Evolutionary conservation across 164 flowering plant genomes (phyloP).

Genomic region (Paratinospora sagittata): DNA sequence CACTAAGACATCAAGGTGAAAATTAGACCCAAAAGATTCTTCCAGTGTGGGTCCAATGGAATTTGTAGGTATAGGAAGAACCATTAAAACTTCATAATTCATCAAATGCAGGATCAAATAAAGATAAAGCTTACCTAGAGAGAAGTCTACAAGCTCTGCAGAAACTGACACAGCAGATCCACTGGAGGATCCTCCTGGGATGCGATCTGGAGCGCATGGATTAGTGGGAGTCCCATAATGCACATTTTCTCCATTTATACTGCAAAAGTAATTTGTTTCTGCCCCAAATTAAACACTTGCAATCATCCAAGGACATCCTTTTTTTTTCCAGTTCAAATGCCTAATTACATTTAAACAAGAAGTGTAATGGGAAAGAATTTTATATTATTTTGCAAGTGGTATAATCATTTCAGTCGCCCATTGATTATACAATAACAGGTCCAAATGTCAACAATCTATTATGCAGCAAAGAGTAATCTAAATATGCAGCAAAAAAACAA

Average conservation of each 20-base stretch:
- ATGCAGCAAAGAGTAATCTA: background rate
- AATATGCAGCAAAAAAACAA: background rate
- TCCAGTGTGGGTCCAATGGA: no score
- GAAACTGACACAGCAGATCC: constrained; percentile 95
- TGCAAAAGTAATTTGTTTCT: constrained; percentile 21
- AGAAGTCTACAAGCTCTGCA: constrained; percentile 75
- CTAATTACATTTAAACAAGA: background rate
- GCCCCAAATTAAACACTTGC: background rate
- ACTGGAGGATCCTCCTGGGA: constrained; percentile 97
- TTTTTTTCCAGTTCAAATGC: no score
- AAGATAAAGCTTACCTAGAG: constrained; percentile 49
- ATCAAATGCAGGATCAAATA: background rate
- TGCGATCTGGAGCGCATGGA: constrained; percentile 68
- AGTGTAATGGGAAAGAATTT: background rate
- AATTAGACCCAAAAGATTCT: background rate
- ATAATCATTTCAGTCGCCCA: no score
- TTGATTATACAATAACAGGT: no score
- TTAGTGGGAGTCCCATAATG: constrained; percentile 92
- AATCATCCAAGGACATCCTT: background rate
- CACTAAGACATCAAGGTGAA: background rate
- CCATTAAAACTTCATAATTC: background rate
- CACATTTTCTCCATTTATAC: constrained; percentile 80
- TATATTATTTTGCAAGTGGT: no score
- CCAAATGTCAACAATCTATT: background rate
- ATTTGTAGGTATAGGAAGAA: no score